Evolutionary conservation across 305 asterid species (phyloP), one percentile per base, ranked within the genome.

Genomic region (Fraxinus sp.): DNA sequence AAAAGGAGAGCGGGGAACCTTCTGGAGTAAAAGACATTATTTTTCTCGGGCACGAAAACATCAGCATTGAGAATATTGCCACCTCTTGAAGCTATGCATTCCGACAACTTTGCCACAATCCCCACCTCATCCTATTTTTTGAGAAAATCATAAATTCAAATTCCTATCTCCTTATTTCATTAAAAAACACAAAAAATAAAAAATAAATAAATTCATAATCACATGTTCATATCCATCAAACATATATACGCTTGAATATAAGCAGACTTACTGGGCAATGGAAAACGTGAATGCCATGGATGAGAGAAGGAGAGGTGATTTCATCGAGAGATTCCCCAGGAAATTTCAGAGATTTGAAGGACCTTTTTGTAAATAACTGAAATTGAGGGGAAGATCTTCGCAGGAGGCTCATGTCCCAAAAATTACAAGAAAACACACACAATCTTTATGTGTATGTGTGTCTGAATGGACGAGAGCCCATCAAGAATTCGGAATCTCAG

Each of bases 31-130:
- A 96, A 96, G 41, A 90, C 97, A 77, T 91, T 89, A 84, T 89
- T 90, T 70, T 91, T 90, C 78, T 96, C 95, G 0, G 98, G 99
- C 81, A 96, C 99, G 80, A 94, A 96, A 83, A 96, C 84, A 85
- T 94, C 99, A 83, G 99, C 98, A 82, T 20, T 88, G 32, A 94
- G 96, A 85, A 95, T 95, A 89, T 94, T 94, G 52, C 98, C 98
- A 59, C 96, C 97, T 78, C 88, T 89, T 83, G 97, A 92, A 85
- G 99, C 97, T 85, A 95, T 92, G 86, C 98, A 95, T 68, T 95
- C 98, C 14, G 98, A 95, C 80, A 95, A 79, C 82, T 90, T 95
- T 55, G 98, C 93, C 77, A 95, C 97, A 77, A 95, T 92, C 85
- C 98, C 98, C 77, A 95, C 91, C 83, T 77, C 98, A 88, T 95